phyloP scores from a whole-genome alignment of 495 filamentous ascomycete genomes.

The Tuber melanosporum region DNA sequence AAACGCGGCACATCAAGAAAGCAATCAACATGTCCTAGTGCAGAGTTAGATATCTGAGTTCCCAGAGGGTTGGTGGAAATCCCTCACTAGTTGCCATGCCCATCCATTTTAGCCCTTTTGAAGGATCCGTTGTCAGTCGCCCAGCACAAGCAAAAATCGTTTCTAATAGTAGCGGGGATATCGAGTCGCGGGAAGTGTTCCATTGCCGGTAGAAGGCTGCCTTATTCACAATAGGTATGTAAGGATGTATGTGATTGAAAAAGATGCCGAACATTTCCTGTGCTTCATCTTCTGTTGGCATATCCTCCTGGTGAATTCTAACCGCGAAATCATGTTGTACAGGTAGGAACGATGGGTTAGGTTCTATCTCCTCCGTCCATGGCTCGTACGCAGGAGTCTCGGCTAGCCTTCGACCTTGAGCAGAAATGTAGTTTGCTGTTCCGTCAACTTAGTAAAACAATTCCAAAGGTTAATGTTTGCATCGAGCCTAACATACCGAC shows the following conservation, averaged over 20 bases:
- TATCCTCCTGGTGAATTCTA: slow-evolving; percentile 85
- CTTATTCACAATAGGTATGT: slow-evolving; percentile 88
- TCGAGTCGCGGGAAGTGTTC: slow-evolving; percentile 73
- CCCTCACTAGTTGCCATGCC: slow-evolving; percentile 80
- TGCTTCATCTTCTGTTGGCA: slow-evolving; percentile 80
- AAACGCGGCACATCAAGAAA: slow-evolving; percentile 92
- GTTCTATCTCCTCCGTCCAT: slow-evolving; percentile 35
- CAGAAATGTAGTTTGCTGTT: slow-evolving; percentile 41
- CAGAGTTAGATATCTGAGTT: slow-evolving; percentile 34
- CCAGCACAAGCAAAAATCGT: slow-evolving; percentile 93
- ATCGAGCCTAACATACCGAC: slow-evolving; percentile 58
- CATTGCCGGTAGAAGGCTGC: slow-evolving; percentile 83
- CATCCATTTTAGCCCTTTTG: slow-evolving; percentile 87
- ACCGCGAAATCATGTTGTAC: slow-evolving; percentile 46
- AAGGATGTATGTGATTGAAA: slow-evolving; percentile 88
- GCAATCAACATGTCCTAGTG: slow-evolving; percentile 78
- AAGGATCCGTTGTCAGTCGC: slow-evolving; percentile 70
- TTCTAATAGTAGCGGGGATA: slow-evolving; percentile 88
- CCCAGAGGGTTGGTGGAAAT: slow-evolving; percentile 13
- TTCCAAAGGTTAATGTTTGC: background rate
- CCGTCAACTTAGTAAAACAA: background rate
- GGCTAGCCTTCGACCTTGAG: slow-evolving; percentile 39
- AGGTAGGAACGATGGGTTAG: slow-evolving; percentile 34
- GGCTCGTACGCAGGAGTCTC: slow-evolving; percentile 43
- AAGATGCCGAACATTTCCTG: slow-evolving; percentile 87